Percentiles rank a stretch among this genome's conserved stretches.
Evolutionary conservation across 768 basidiomycete genomes (phyloP).

Genomic region (Suillus alpinus): DNA sequence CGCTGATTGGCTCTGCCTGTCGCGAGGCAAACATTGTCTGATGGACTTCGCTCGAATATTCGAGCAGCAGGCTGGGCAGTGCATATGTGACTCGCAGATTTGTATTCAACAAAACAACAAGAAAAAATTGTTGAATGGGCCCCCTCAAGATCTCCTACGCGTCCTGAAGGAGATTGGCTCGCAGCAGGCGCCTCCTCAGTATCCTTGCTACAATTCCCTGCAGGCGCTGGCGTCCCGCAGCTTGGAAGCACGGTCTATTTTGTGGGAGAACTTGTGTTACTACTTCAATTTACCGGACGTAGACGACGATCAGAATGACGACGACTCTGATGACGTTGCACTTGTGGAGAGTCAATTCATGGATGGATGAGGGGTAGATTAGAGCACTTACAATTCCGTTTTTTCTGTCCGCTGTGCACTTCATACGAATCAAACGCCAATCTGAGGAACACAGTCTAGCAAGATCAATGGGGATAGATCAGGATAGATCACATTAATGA

Average conservation of each 20-base stretch:
- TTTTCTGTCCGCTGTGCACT: neutral
- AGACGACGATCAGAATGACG: neutral
- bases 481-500: too few relatives aligned
- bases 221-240: neutral
- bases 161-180: neutral
- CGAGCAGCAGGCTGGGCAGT: neutral
- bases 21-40: constrained; percentile 1
- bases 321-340: neutral
- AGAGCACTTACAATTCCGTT: neutral
- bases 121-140: neutral
- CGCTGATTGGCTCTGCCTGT: neutral
- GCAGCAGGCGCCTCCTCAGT: neutral
- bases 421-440: neutral
- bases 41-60: neutral
- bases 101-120: neutral
- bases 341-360: neutral
- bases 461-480: too few relatives aligned
- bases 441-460: neutral
- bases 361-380: neutral
- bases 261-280: neutral
- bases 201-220: neutral
- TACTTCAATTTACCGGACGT: neutral
- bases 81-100: neutral
- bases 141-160: neutral
- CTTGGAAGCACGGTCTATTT: neutral